Base-by-base conservation (phyloP, 306 rosid genomes). In the Vachellia collinsii region DNA sequence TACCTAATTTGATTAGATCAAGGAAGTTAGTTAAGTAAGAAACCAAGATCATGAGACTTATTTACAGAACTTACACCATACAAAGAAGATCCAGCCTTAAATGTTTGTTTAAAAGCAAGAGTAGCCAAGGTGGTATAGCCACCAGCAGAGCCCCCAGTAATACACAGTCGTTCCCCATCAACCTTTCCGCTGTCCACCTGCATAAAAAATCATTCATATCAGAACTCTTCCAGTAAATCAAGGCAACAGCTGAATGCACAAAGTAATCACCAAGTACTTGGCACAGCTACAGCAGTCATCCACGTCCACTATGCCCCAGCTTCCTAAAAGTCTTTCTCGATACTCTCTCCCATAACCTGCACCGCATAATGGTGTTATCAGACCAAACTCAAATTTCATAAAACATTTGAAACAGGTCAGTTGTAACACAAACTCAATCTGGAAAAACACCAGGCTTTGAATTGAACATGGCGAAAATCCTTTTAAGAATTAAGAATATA, bases 261-360 rank as follows among this genome's bases (percentile, higher is more conserved):
- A 38, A 74, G 58, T 38, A 80, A 47, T 74, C 87, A 93, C 99
- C 99, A 96, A 85, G 90, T 86, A 90, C 85, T 50, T 92, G 54
- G 97, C 97, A 87, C 97, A 93, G 74, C 97, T 92, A 80, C 98
- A 93, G 83, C 98, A 96, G 86, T 96, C 98, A 84, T 96, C 73
- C 51, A 96, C 98, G 85, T 96, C 99, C 80, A 96, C 98, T 85
- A 96, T 85, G 77, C 99, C 99, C 99, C 99, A 96, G 34, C n/a
- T 80, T 77, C 85, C 82, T 86, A 93, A 86, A 71, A 96, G 93
- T 75, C 99, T 90, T 44, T 96, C 99, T 83, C 98, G 86, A 82
- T 88, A 96, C 72, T 88, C 94, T 84, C 99, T 85, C 53, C 99
- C 99, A 77, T 93, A 96, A 78, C 99, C 99, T 93, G 85, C 34